Evolutionary conservation across 352 stramenopile genomes (phyloP), one percentile per base, ranked within the genome.

Genomic region (Phytophthora tubulina): DNA sequence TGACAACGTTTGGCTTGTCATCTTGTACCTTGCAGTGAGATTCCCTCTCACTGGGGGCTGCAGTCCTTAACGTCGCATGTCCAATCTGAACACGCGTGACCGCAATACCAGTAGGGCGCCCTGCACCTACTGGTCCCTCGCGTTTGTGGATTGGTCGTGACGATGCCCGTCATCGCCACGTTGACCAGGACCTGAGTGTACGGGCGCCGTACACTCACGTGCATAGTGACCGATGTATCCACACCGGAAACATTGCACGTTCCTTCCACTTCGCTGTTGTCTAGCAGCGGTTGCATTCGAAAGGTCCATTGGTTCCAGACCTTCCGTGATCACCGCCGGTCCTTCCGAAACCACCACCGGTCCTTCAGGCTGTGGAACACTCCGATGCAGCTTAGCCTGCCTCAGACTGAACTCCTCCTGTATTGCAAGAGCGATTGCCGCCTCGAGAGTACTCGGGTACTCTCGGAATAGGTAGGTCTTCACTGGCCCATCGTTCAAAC

Each of bases 161-260:
- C 21, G 21, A 21, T 21, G 21, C 21, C 21, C 1, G 21, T 0
- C 21, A 21, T 21, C 21, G 21, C 21, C 0, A 21, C 1, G 21
- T 21, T 21, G 21, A 21, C 21, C 21, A 21, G 21, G 21, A 21
- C 21, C 21, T n/a, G n/a, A n/a, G 21, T 21, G 21, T 21, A 21
- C 21, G 21, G 21, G 21, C 30, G 48, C 30, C 8, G 30, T 41
- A 17, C 48, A 54, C 3, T 39, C 30, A 14, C 27, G 14, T 39
- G 48, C 30, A 54, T 27, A 54, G 30, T 54, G 48, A 30, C 48
- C 48, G 48, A 54, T 54, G 30, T 39, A 7, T 39, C 46, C 3
- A 5, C 27, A 39, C 8, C 15, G 13, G 30, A 30, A 54, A 30
- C 10, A 54, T 54, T 27, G 48, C 4, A 54, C 11, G 27, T 54